A percentile compares a stretch with the other conserved stretches of the same genome.
Conservation (phyloP, 2,329 filamentous ascomycete genomes). For the Keithomyces neogunnii region DNA sequence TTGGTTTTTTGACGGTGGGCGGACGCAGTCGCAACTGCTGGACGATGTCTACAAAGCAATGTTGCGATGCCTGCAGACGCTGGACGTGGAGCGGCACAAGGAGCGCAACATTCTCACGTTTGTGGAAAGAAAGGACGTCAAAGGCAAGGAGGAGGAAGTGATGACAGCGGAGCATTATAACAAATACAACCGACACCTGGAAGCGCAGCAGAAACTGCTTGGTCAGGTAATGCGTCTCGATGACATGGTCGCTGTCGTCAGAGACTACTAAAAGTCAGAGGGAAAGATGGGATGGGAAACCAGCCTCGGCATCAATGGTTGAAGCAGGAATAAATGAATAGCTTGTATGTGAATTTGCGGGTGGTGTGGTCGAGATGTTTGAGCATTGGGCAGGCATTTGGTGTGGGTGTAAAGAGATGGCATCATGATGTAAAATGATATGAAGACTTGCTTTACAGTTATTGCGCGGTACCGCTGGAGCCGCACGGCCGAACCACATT, state of each 20-base stretch:
- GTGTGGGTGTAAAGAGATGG: too few species aligned
- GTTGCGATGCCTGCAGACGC: conserved; percentile 73
- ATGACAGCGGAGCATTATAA: conserved; percentile 67
- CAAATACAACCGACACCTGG: conserved; percentile 48
- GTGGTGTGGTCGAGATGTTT: too few species aligned
- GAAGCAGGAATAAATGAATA: too few species aligned
- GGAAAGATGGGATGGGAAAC: not conserved
- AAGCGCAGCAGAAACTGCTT: conserved; percentile 64
- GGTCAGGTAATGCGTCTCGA: conserved; percentile 76
- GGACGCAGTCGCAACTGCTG: conserved; percentile 60
- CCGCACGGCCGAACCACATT: too few species aligned
- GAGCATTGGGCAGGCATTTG: too few species aligned
- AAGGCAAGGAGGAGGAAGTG: conserved; percentile 73
- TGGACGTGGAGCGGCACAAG: conserved; percentile 65
- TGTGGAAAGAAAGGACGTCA: conserved; percentile 77
- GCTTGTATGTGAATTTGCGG: too few species aligned
- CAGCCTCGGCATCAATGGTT: too few species aligned
- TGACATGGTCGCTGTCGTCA: conserved; percentile 72
- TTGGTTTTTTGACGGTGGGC: conserved; percentile 79
- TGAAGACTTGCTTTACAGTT: too few species aligned
- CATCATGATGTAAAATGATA: too few species aligned
- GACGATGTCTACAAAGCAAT: conserved; percentile 86
- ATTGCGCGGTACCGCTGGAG: too few species aligned
- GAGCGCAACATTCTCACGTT: conserved; percentile 69
- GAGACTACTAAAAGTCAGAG: conserved; percentile 55